phyloP scores from a whole-genome alignment of 2,329 filamentous ascomycete genomes.

The Coniochaeta pulveracea region DNA sequence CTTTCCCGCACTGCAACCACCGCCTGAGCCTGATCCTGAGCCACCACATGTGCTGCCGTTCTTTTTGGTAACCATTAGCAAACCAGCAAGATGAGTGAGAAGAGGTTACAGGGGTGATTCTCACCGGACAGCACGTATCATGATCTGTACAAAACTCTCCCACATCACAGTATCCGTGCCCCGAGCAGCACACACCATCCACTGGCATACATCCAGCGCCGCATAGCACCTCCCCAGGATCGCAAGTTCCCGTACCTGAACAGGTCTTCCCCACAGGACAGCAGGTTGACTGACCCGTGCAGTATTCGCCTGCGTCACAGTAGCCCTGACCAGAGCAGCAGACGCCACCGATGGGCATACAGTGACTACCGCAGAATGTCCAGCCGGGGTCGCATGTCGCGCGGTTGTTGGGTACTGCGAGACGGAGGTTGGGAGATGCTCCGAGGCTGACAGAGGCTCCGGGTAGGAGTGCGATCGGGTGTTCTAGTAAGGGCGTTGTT shows the following conservation, averaged over 20 bases:
- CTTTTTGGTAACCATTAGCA: background rate
- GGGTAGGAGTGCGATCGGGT: too few species aligned
- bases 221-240: constrained; percentile 13
- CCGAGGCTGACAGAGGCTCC: too few species aligned
- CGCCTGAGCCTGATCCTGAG: background rate
- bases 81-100: background rate
- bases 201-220: constrained; percentile 18
- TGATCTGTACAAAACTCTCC: constrained; percentile 17
- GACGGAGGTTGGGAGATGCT: too few species aligned
- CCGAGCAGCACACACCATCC: constrained; percentile 17
- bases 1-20: constrained; percentile 8
- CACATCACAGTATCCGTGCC: constrained; percentile 18
- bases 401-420: too few species aligned
- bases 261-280: too few species aligned
- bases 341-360: constrained; percentile 2
- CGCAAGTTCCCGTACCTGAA: too few species aligned
- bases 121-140: constrained; percentile 19
- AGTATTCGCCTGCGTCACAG: constrained; percentile 2
- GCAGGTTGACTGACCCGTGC: too few species aligned
- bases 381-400: too few species aligned
- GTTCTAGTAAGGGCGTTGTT: too few species aligned
- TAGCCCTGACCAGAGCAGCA: constrained; percentile 1
- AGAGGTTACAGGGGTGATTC: background rate
- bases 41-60: constrained; percentile 1
- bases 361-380: too few species aligned